Evolutionary conservation across 257 asterid genomes (phyloP), one percentile per base, ranked within the genome.

Genomic region (Solanum corneliomulleri): DNA sequence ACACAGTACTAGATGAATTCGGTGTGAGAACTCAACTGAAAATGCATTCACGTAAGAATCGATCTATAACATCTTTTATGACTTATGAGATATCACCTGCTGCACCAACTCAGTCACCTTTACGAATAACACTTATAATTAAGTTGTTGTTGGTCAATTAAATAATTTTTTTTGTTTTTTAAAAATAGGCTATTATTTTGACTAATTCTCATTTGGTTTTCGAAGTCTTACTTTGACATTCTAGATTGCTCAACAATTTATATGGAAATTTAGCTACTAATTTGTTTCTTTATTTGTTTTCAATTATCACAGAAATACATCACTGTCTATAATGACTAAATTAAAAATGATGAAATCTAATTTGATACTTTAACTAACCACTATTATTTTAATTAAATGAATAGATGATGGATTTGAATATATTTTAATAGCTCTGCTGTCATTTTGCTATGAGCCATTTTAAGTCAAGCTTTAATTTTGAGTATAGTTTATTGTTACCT

Each of bases 291-390:
- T 39, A 23, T 12, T 11, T 41, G 11, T 21, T 12, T 37, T 11
- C 10, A n/a, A 74, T 5, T 39, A 39, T 37, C 23, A 21, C 56
- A 76, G 1, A 76, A 56, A 41, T 76, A 41, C 35, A 76, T 41
- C 21, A 29, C 7, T 76, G 3, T 29, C 44, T 29, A 47, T 3
- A 29, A 33, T 16, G 33, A 9, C 11, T 25, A 25, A 78, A 27
- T 45, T 25, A 14, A 78, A 15, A 47, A 4, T 45, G 25, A 78
- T 78, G 66, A 45, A 78, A 14, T 45, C 41, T 80, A 47, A 47
- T 13, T 47, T 47, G 85, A 27, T 18, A 80, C 85, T 80, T 80
- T 80, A 47, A 47, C 44, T 80, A 80, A 80, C 85, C 11, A 29
- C 20, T 5, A 47, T 2, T 7, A 45, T 80, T 29, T 16, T 52